Base-by-base conservation (phyloP, 108 stramenopile genomes). In the Seminavis robusta region DNA sequence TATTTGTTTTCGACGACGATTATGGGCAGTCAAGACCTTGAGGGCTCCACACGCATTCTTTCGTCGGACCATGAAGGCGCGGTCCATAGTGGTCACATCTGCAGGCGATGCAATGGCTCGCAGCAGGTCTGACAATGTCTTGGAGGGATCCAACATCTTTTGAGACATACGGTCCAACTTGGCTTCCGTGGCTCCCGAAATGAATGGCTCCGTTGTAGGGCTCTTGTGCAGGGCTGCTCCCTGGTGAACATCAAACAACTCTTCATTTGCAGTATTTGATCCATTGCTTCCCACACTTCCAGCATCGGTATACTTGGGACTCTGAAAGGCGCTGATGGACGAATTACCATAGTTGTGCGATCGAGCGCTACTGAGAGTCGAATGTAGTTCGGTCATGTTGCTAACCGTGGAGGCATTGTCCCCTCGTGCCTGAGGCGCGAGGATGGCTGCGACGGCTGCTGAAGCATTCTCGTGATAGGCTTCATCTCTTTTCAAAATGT, bases 21-120 rank as follows among this genome's bases (percentile, higher is more conserved):
- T 61, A 21, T 83, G 78, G 42, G 86, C 61, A 8, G 74, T 76
- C 49, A 91, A 34, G 8, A 87, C 71, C 53, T 91, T 80, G n/a
- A 91, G 59, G 9, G 90, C 86, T 1, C 90, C 90, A 44, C 90
- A 91, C 4, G 86, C 86, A 74, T 91, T 87, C 58, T 88, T 91
- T 4, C 90, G 57, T 3, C 86, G 69, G 6, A 82, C 82, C 63
- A 81, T 84, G 58, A 69, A 86, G 3, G 78, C 80, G 8, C 85
- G 65, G 54, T 76, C 60, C 34, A 83, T 74, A 34, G 31, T 21
- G 19, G 33, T 19, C 4, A 50, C 45, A 44, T 65, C 21, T 29
- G 63, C 52, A 25, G 70, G 63, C 27, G 66, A 33, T 0, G 53
- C 59, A 63, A 87, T 87, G 19, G 67, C 53, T 0, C 48, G 36